A percentile compares a stretch with the other conserved stretches of the same genome.
Evolutionary conservation across 495 filamentous ascomycete species (phyloP).

Genomic region (Hapsidospora chrysogenum): DNA sequence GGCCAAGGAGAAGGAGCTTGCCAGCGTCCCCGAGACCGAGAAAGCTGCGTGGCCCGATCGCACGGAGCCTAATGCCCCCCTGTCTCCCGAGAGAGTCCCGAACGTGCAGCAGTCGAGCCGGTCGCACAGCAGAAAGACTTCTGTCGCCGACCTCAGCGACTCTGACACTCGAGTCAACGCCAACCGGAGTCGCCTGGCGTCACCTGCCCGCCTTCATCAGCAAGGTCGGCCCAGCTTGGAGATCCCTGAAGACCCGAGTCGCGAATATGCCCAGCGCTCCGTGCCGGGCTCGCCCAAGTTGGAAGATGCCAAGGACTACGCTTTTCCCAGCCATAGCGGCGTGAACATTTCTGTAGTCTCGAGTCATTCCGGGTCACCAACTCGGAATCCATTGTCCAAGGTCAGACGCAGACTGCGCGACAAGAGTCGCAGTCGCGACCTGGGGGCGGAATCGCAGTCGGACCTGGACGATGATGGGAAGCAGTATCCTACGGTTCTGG

Average conservation of each 20-base stretch:
- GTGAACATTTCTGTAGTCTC: constrained; percentile 12
- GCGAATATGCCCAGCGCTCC: constrained; percentile 22
- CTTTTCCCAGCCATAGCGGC: constrained; percentile 3
- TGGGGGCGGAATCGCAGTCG: constrained; percentile 7
- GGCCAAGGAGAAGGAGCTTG: constrained; percentile 18
- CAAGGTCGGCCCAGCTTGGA: constrained; percentile 23
- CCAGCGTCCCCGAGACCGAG: background rate
- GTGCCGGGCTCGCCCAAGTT: constrained; percentile 20
- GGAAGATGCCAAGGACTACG: constrained; percentile 11
- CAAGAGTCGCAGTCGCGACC: constrained; percentile 19
- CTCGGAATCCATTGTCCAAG: constrained; percentile 24
- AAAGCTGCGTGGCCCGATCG: no score
- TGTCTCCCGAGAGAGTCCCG: no score
- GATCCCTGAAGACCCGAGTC: constrained; percentile 13
- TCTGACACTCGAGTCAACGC: constrained; percentile 7
- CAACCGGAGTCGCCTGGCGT: constrained; percentile 6
- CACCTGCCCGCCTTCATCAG: constrained; percentile 10
- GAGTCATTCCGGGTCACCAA: constrained; percentile 24
- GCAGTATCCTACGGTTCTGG: background rate
- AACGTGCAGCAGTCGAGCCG: no score
- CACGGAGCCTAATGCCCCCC: no score
- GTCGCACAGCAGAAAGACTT: constrained; percentile 12
- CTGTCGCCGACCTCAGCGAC: constrained; percentile 18
- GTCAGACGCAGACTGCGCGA: constrained; percentile 32
- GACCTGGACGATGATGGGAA: constrained; percentile 11